Evolutionary conservation across 345 rosid species (phyloP).

Genomic region (Limnanthes douglasii): DNA sequence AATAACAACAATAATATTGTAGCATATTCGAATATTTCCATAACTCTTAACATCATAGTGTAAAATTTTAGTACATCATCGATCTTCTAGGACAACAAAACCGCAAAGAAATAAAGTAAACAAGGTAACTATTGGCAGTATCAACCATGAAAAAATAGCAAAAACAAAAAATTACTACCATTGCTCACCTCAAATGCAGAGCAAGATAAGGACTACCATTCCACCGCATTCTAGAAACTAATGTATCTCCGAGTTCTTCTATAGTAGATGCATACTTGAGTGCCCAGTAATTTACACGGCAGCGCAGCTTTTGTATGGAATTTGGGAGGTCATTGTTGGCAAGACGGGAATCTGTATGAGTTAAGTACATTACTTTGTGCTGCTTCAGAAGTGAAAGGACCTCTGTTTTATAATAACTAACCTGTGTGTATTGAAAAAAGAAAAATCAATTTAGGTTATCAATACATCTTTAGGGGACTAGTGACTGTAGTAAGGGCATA

Average conservation of each 20-base stretch:
- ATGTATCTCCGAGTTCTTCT: slow-evolving; percentile 56
- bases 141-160: background rate
- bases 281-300: slow-evolving; percentile 79
- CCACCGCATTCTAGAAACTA: slow-evolving; percentile 72
- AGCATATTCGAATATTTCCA: no score
- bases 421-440: slow-evolving; percentile 33
- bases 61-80: no score
- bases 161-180: background rate
- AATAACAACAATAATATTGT: no score
- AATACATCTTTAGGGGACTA: background rate
- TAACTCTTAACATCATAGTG: no score
- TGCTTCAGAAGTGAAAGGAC: slow-evolving; percentile 67
- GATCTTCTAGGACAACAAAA: no score
- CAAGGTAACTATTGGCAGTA: no score
- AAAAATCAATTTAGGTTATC: background rate
- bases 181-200: slow-evolving; percentile 76
- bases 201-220: slow-evolving; percentile 76
- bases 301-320: slow-evolving; percentile 72
- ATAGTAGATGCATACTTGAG: slow-evolving; percentile 71
- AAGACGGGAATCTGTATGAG: slow-evolving; percentile 89
- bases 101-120: no score
- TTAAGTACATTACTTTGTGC: slow-evolving; percentile 72
- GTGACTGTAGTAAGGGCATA: no score
- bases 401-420: slow-evolving; percentile 68
- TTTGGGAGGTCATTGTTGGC: slow-evolving; percentile 67